Base-by-base conservation (phyloP, 2,329 filamentous ascomycete genomes). In the Periconia sp. region DNA sequence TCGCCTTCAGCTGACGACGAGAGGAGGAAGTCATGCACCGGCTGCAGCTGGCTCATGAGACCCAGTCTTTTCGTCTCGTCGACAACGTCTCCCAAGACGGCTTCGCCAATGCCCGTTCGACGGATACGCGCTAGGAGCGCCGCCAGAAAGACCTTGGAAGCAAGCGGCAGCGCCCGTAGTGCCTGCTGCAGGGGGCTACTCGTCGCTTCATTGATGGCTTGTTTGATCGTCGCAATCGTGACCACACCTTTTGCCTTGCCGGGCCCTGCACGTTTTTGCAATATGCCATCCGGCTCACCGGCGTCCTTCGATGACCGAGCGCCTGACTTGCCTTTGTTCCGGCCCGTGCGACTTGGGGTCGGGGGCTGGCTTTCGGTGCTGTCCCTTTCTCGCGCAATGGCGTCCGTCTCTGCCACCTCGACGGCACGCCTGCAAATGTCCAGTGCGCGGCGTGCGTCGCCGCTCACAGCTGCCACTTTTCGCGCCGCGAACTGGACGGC, bases 341-440 rank as follows among this genome's bases (percentile, higher is more conserved):
- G 64, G 15, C 70, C 68, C 12, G 69, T 74, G 56, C 85, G 87
- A 72, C 81, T 87, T 6, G 86, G 85, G 3, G 86, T 88, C 46
- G 73, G 68, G 12, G 82, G 78, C 72, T 61, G 71, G 44, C 57
- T 68, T 13, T 72, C 57, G 17, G 68, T 59, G 19, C 62, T 55
- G 35, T 61, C 56, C 43, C 48, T 50, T 34, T 57, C 59, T 24
- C 41, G 57, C 45, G 54, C 50, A 37, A 69, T 54, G n/a, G 63
- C 66, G 48, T 92, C 87, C 36, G 87, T 80, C 70, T 99, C 94
- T 21, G 92, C 94, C 18, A 99, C 84, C 71, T 99, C 94, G 11
- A 99, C 94, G 1, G 94, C 94, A 52, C 94, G 84, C 21, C 94
- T 84, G 68, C 95, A 99, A 46, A 99, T 97, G 61, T 99, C 94